These are phyloP conservation scores for Solanum habrochaites DNA, from an alignment of 257 asterid genomes.

Conservation along the genomic window DNA sequence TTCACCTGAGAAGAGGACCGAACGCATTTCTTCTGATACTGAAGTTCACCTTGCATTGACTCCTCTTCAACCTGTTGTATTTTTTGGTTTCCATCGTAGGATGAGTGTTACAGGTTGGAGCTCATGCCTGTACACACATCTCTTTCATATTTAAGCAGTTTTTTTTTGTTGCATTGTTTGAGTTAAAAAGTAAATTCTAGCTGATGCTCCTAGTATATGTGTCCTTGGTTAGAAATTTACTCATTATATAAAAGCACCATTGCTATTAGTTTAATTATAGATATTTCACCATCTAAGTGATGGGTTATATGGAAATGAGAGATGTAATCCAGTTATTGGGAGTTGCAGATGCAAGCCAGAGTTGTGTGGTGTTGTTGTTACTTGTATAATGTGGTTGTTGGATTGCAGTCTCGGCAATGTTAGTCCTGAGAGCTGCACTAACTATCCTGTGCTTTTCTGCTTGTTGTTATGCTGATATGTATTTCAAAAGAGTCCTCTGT, in stretches of 20 bases:
- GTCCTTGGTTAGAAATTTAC: background rate
- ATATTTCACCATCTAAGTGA: background rate
- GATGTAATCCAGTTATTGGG: background rate
- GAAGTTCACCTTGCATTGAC: constrained; percentile 99
- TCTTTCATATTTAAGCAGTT: background rate
- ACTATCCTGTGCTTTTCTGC: background rate
- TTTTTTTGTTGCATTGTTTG: background rate
- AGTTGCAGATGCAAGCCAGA: background rate
- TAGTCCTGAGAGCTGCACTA: background rate
- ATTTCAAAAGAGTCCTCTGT: background rate
- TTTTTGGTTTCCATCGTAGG: constrained; percentile 94
- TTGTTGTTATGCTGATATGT: background rate
- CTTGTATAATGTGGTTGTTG: background rate
- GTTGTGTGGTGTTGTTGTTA: background rate
- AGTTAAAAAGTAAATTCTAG: background rate
- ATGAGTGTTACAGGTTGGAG: constrained; percentile 91
- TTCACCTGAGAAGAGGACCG: constrained; percentile 97
- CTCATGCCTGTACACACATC: background rate
- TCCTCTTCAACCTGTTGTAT: constrained; percentile 94
- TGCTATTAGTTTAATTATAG: background rate
- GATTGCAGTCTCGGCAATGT: background rate
- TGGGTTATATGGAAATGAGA: background rate
- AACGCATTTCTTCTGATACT: constrained; percentile 75
- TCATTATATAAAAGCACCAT: background rate
- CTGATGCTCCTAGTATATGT: background rate